Evolutionary conservation across 1,284 basidiomycete species (phyloP), one percentile per base, ranked within the genome.

Genomic region (Apiotrichum akiyoshidainum): DNA sequence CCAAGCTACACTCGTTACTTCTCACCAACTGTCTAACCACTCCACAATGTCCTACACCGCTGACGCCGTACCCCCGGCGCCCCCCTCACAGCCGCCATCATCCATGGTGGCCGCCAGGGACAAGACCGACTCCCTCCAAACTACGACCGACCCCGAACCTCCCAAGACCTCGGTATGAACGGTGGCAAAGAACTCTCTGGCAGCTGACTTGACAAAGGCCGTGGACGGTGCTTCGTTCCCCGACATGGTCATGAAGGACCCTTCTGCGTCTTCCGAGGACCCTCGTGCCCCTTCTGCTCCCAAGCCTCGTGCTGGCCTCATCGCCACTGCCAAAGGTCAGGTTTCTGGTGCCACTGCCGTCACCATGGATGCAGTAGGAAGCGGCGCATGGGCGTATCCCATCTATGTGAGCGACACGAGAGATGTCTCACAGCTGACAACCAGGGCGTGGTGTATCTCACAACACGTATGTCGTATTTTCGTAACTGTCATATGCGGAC

Each of bases 371-470:
- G 80, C 79, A 6, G 69, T 76, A 2, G 59, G 63, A 34, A 77
- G 74, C 59, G 76, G 75, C 13, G 77, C 78, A 5, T 81, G 79
- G 71, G 58, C 72, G 21, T 81, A 80, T 61, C 80, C 80, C 7
- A 41, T 81, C 47, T 61, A 71, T 54, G 79, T 78, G 49, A 65
- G 76, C 58, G 44, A 13, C 19, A 2, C 7, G 13, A 26, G 54
- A 16, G 11, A 22, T 17, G 22, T 16, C 33, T 9, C 37, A 50
- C 13, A 48, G 14, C 54, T 50, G 42, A 58, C 57, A 57, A 49
- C 17, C 52, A 77, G 71, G 79, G 80, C 40, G 68, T 78, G 39
- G 61, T 73, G 55, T 80, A 81, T 66, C 61, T 80, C 21, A 12
- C 73, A 2, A 54, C 64, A 5, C 76, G 73, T 77, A 55, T 57